A percentile compares a stretch with the other conserved stretches of the same genome.
Conservation (phyloP, 352 stramenopile species). For the Pythium dissimile region DNA sequence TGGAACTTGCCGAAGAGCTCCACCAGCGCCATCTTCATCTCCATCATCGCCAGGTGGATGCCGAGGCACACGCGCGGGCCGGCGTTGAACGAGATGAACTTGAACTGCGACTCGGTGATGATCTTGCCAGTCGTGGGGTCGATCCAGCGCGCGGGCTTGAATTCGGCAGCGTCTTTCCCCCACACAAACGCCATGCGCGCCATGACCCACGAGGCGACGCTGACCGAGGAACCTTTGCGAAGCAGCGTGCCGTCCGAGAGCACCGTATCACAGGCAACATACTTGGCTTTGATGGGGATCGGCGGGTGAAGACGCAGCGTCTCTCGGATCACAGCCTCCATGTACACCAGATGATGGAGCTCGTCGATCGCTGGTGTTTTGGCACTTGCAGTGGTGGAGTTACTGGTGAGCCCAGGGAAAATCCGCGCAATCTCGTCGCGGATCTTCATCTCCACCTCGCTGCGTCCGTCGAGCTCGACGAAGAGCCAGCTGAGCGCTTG, state of each 20-base stretch:
- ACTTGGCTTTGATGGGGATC: slow-evolving; percentile 27
- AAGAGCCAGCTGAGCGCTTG: slow-evolving; percentile 71
- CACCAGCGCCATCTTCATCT: slow-evolving; percentile 44
- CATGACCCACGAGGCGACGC: slow-evolving; percentile 36
- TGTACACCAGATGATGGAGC: slow-evolving; percentile 34
- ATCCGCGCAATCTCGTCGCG: slow-evolving; percentile 30
- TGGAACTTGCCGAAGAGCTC: too few relatives aligned
- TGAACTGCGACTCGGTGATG: slow-evolving; percentile 28
- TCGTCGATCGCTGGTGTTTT: slow-evolving; percentile 33
- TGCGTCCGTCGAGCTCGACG: slow-evolving; percentile 20
- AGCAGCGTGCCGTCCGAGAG: slow-evolving; percentile 30
- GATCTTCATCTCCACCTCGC: slow-evolving; percentile 23
- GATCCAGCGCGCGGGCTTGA: slow-evolving; percentile 31
- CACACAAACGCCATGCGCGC: slow-evolving; percentile 34
- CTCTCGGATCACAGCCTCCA: slow-evolving; percentile 37
- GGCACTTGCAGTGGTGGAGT: not conserved
- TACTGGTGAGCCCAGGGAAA: not conserved
- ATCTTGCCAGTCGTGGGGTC: slow-evolving; percentile 19
- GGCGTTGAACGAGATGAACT: slow-evolving; percentile 11
- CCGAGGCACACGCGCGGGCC: slow-evolving; percentile 27
- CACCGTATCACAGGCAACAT: slow-evolving; percentile 19
- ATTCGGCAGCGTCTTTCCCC: slow-evolving; percentile 28
- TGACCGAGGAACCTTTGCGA: slow-evolving; percentile 30
- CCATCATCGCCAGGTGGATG: slow-evolving; percentile 21
- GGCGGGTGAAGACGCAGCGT: slow-evolving; percentile 34